Conservation (phyloP, 371 early-diverging fungal species). For the Chytridium lagenaria region DNA sequence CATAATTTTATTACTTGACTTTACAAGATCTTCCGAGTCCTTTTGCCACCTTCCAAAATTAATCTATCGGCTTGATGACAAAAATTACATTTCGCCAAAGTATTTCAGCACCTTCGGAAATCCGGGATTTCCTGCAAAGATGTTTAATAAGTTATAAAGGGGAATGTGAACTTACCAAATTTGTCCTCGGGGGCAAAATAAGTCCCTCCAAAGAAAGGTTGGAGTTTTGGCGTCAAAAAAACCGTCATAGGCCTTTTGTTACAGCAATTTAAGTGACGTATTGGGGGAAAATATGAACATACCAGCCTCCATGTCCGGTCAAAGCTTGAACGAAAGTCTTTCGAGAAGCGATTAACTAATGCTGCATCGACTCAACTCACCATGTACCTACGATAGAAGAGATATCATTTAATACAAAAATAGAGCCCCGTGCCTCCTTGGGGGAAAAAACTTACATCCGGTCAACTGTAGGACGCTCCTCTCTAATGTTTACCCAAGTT, state of each 20-base stretch:
- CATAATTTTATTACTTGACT: conserved; percentile 53
- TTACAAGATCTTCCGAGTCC: conserved; percentile 49
- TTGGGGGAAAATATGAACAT: neutral
- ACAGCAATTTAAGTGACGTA: neutral
- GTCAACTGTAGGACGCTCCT: conserved; percentile 73
- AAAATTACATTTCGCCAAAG: conserved; percentile 44
- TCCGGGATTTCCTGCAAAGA: conserved; percentile 48
- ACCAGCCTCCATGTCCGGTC: conserved; percentile 67
- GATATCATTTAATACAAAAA: too few relatives aligned
- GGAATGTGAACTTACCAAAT: conserved; percentile 40
- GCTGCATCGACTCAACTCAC: conserved; percentile 31
- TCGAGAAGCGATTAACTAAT: neutral
- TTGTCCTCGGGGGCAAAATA: conserved; percentile 69
- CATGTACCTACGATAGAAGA: conserved; percentile 72
- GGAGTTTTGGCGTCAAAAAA: conserved; percentile 67
- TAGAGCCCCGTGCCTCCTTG: too few relatives aligned
- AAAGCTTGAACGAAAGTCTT: conserved; percentile 51
- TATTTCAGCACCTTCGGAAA: conserved; percentile 57
- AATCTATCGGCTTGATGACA: neutral
- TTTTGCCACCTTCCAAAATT: conserved; percentile 47
- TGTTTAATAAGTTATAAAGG: conserved; percentile 5
- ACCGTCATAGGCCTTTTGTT: conserved; percentile 48
- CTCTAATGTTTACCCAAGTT: conserved; percentile 40
- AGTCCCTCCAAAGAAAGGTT: conserved; percentile 72
- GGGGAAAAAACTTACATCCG: too few relatives aligned